phyloP scores from a whole-genome alignment of 495 filamentous ascomycete species.

The Podospora fimiseda region DNA sequence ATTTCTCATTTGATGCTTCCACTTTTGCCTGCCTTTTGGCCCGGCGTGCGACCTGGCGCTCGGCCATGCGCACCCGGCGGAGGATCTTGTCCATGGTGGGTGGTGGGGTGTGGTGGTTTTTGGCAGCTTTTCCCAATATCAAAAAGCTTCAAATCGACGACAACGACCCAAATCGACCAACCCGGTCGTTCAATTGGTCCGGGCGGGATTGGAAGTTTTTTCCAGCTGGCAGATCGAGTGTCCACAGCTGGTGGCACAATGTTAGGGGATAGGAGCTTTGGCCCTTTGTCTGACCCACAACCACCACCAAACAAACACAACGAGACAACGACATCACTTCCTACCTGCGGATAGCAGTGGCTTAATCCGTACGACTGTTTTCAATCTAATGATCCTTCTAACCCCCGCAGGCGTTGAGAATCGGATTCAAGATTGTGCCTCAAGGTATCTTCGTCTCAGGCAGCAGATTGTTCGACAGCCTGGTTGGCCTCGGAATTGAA shows the following conservation, averaged over 20 bases:
- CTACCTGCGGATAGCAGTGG: no score
- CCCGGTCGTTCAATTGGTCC: slow-evolving; percentile 2
- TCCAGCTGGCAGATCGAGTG: slow-evolving; percentile 2
- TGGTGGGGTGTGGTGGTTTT: background rate
- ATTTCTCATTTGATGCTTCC: slow-evolving; percentile 32
- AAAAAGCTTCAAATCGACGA: slow-evolving; percentile 13
- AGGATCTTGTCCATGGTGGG: slow-evolving; percentile 70
- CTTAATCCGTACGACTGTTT: no score
- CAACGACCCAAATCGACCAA: background rate
- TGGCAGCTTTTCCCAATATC: slow-evolving; percentile 3
- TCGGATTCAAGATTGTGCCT: no score
- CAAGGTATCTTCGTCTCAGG: no score
- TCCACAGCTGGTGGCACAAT: slow-evolving; percentile 11
- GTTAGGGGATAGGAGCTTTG: background rate
- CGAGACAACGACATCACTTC: no score
- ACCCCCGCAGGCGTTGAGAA: no score
- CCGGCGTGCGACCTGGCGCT: slow-evolving; percentile 53
- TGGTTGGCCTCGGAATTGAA: no score
- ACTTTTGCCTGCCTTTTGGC: slow-evolving; percentile 29
- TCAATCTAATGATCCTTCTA: no score
- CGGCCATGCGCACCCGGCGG: slow-evolving; percentile 58
- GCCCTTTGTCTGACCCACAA: background rate
- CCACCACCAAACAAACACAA: no score
- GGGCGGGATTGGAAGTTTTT: slow-evolving; percentile 4
- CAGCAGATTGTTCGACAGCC: no score